These are phyloP conservation scores for Myrica gale DNA, from an alignment of 306 rosid genomes.

Conservation along the genomic window DNA sequence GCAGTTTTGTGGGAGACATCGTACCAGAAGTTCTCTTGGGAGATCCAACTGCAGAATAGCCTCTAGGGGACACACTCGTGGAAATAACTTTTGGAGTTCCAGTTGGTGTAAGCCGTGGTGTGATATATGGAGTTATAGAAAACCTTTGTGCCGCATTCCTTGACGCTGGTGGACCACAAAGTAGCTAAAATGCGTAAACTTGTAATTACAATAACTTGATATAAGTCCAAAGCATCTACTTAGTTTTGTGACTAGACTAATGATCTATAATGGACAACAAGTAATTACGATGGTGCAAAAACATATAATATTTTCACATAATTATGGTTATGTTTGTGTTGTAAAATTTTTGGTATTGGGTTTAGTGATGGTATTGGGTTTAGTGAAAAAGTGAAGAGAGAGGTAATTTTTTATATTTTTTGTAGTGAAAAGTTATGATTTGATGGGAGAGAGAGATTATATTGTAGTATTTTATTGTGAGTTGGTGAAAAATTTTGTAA, in stretches of 20 bases:
- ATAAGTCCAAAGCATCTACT: neutral
- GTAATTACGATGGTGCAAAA: neutral
- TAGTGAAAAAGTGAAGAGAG: no score
- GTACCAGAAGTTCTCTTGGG: conserved; percentile 65
- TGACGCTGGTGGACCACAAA: conserved; percentile 42
- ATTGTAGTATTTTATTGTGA: no score
- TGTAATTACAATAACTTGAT: neutral
- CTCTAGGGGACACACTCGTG: conserved; percentile 71
- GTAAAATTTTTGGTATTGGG: no score
- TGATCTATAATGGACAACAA: neutral
- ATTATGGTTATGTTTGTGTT: no score
- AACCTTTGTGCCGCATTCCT: conserved; percentile 55
- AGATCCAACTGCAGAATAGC: conserved; percentile 67
- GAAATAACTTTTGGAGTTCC: conserved; percentile 88
- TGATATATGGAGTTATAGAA: conserved; percentile 80
- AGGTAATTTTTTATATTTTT: no score
- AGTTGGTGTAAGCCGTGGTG: conserved; percentile 86
- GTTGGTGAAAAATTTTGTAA: no score
- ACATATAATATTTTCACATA: no score
- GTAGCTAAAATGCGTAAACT: conserved; percentile 8
- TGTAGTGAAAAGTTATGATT: no score
- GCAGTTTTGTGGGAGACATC: conserved; percentile 68
- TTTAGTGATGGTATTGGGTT: no score
- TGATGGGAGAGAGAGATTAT: no score
- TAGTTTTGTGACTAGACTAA: neutral